These are phyloP conservation scores for Mycena belliarum DNA, from an alignment of 768 basidiomycete species.

Conservation along the genomic window DNA sequence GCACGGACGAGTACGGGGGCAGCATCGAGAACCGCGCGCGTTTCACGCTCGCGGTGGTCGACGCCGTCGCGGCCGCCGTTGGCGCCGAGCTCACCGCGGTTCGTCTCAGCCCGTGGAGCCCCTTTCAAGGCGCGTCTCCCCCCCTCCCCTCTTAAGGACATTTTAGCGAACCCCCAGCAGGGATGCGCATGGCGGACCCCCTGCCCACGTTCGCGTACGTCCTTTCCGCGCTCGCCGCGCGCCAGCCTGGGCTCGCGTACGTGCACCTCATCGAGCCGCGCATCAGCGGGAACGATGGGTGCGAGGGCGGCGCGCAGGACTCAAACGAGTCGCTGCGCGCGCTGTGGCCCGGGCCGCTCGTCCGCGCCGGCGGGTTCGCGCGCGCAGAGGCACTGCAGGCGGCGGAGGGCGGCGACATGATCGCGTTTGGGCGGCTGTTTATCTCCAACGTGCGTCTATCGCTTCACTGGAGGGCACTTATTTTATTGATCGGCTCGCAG, in stretches of 20 bases:
- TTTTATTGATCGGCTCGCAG: conserved; percentile 18
- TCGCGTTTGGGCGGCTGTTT: conserved; percentile 37
- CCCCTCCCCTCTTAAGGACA: too few species aligned
- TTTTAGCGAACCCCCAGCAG: too few species aligned
- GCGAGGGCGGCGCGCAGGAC: neutral
- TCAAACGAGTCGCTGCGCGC: conserved; percentile 31
- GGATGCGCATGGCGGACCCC: too few species aligned
- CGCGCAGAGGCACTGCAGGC: conserved; percentile 27
- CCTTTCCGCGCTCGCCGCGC: conserved; percentile 24
- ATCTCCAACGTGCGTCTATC: conserved; percentile 32
- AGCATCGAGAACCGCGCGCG: too few species aligned
- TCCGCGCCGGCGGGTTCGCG: conserved; percentile 35
- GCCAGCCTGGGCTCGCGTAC: conserved; percentile 37
- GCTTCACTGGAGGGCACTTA: neutral
- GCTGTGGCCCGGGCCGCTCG: conserved; percentile 27
- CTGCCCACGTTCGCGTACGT: too few species aligned
- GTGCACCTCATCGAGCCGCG: conserved; percentile 35
- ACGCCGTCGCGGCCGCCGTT: too few species aligned
- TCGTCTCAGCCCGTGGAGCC: too few species aligned
- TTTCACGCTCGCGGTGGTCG: too few species aligned
- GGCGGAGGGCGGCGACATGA: conserved; percentile 25
- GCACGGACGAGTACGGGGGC: too few species aligned
- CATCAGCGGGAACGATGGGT: conserved; percentile 7
- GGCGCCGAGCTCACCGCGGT: too few species aligned
- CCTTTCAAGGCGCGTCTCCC: too few species aligned